Percentiles rank a stretch among this genome's conserved stretches.
These are phyloP conservation scores for Macrophomina tecta DNA, from an alignment of 2,329 filamentous ascomycete genomes.

Conservation along the genomic window DNA sequence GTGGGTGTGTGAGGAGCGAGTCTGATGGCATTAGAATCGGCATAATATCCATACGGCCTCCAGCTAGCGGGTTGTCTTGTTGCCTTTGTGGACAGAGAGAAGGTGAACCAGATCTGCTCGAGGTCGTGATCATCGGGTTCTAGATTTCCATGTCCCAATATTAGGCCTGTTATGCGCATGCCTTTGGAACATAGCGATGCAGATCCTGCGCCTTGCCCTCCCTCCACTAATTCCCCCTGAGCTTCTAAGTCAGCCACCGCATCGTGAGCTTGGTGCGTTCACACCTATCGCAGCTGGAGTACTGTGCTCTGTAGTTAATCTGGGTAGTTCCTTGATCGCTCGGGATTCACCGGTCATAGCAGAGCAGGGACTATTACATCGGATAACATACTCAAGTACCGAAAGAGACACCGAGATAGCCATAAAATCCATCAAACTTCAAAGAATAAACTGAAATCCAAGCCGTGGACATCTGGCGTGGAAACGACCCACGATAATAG, in stretches of 20 bases:
- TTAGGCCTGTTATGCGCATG: neutral
- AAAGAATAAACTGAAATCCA: neutral
- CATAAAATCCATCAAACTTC: neutral
- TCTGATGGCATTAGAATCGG: neutral
- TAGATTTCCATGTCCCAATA: neutral
- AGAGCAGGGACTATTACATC: neutral
- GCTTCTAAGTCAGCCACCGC: neutral
- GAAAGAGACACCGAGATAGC: constrained; percentile 3
- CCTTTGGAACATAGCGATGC: neutral
- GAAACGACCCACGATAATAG: neutral
- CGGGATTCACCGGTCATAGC: constrained; percentile 2
- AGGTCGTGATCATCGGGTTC: constrained; percentile 11
- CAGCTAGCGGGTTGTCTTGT: neutral
- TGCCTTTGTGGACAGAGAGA: too few relatives aligned
- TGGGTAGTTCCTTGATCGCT: too few relatives aligned
- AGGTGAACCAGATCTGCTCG: neutral
- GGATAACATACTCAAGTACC: constrained; percentile 2
- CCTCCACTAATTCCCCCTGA: too few relatives aligned
- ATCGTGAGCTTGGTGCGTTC: neutral
- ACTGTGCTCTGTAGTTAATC: too few relatives aligned
- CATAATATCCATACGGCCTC: neutral
- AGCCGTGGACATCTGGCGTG: neutral
- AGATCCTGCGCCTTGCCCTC: neutral
- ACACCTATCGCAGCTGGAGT: neutral
- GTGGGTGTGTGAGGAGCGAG: neutral